Base-by-base conservation (phyloP, 2,329 filamentous ascomycete species). In the Cladobotryum mycophilum region DNA sequence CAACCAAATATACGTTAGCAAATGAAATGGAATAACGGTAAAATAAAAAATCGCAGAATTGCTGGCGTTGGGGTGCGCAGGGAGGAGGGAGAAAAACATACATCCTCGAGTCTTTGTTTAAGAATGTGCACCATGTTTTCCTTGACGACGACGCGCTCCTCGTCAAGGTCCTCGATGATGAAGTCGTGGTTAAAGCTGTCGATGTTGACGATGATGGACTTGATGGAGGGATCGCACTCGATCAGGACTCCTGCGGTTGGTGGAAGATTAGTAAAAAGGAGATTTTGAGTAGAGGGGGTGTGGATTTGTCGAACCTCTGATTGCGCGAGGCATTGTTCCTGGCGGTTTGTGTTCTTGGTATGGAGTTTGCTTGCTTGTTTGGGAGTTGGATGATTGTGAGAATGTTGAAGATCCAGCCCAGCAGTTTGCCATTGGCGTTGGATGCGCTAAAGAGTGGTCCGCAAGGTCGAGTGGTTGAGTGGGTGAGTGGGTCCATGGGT, bases 141-240 rank as follows among this genome's bases (percentile, higher is more conserved):
- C 67, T 89, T 89, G 50, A 91, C 80, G 3, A 92, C 75, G 1
- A 89, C 74, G 52, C 85, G 84, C 64, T 86, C 80, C 53, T 91
- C 87, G 68, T 91, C 87, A 1, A 91, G 78, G 55, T 90, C 86
- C 60, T 90, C 86, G 55, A 90, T 86, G 62, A 92, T 87, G 65
- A 82, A 88, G 56, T 85, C 82, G 67, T 90, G 82, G 58, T 78
- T 76, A 51, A 80, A 74, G 60, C 74, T 79, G 68, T 92, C 85
- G 58, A 92, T 87, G 61, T 84, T 86, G 59, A 88, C 75, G 62
- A 92, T 85, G 73, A 91, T 89, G 56, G 88, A 86, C 70, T 90
- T 91, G 76, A 92, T 90, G 41, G 86, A 88, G n/a, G 88, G 85
- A 65, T 92, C 88, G 69, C 86, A 89, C 68, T 89, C 82, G 68